These are phyloP conservation scores for Botrytis galanthina DNA, from an alignment of 2,329 filamentous ascomycete genomes.

Conservation along the genomic window DNA sequence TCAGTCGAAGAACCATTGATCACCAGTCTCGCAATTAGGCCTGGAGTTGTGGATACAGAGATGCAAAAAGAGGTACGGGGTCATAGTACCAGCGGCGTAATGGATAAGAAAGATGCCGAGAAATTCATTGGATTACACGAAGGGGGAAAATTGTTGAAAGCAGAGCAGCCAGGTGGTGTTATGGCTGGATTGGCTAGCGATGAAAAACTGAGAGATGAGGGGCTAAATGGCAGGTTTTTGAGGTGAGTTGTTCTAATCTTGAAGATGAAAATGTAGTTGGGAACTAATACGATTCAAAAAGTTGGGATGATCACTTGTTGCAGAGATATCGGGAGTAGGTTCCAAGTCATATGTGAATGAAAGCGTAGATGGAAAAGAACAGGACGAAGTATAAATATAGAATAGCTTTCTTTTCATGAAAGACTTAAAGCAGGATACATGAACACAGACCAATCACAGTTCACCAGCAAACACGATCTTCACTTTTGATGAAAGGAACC, in stretches of 20 bases:
- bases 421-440: not conserved
- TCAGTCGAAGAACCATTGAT: conserved; percentile 75
- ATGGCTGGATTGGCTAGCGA: conserved; percentile 75
- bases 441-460: not conserved
- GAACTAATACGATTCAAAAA: conserved; percentile 38
- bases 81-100: conserved; percentile 52
- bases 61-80: conserved; percentile 85
- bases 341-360: not conserved
- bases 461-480: not conserved
- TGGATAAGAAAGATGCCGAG: conserved; percentile 56
- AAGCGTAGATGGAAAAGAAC: not conserved
- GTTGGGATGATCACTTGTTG: conserved; percentile 55
- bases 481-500: not conserved
- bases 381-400: not conserved
- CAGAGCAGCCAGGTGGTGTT: conserved; percentile 81
- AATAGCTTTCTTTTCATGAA: conserved; percentile 22
- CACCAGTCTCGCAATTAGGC: conserved; percentile 68
- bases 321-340: conserved; percentile 49
- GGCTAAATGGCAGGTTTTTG: conserved; percentile 74
- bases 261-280: not conserved
- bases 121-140: conserved; percentile 70
- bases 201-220: conserved; percentile 58
- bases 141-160: conserved; percentile 69
- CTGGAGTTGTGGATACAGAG: conserved; percentile 81
- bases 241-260: conserved; percentile 48